A percentile compares a stretch with the other conserved stretches of the same genome.
These are phyloP conservation scores for Ormosia semicastrata DNA, from an alignment of 306 rosid genomes.

Conservation along the genomic window DNA sequence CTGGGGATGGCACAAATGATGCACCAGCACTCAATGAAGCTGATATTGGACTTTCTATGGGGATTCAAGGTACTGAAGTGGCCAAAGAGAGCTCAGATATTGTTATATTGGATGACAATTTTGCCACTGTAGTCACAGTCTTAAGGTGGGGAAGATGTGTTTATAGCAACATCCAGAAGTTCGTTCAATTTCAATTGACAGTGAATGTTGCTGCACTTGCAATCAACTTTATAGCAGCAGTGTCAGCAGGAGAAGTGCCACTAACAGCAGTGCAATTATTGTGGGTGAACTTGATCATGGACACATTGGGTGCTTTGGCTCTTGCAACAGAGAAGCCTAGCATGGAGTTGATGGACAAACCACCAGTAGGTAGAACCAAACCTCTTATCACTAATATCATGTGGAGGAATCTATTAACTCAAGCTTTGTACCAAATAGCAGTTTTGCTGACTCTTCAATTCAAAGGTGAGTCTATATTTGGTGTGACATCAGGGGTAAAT, in stretches of 20 bases:
- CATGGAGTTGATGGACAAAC: constrained; percentile 26
- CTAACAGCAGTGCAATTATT: constrained; percentile 34
- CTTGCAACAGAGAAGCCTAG: constrained; percentile 37
- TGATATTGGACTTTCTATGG: constrained; percentile 39
- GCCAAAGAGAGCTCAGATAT: constrained; percentile 41
- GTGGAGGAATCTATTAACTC: constrained; percentile 40
- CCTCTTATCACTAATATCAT: constrained; percentile 41
- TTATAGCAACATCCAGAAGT: constrained; percentile 38
- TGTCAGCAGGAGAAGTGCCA: constrained; percentile 37
- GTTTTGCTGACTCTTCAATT: constrained; percentile 35
- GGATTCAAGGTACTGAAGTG: constrained; percentile 40
- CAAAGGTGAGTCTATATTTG: constrained; percentile 37
- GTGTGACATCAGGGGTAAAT: constrained; percentile 32
- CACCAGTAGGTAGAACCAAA: constrained; percentile 33
- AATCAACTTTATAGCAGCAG: constrained; percentile 35
- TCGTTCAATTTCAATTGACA: constrained; percentile 37
- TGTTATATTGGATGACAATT: constrained; percentile 35
- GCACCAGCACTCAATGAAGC: constrained; percentile 41
- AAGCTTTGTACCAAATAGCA: constrained; percentile 32
- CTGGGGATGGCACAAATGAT: constrained; percentile 37
- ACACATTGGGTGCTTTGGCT: constrained; percentile 39
- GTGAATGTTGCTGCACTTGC: constrained; percentile 38
- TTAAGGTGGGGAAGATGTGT: constrained; percentile 45
- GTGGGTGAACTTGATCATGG: constrained; percentile 43
- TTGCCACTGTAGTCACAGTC: constrained; percentile 31